phyloP scores from a whole-genome alignment of 2,329 filamentous ascomycete genomes.

The Colletotrichum australisinense region DNA sequence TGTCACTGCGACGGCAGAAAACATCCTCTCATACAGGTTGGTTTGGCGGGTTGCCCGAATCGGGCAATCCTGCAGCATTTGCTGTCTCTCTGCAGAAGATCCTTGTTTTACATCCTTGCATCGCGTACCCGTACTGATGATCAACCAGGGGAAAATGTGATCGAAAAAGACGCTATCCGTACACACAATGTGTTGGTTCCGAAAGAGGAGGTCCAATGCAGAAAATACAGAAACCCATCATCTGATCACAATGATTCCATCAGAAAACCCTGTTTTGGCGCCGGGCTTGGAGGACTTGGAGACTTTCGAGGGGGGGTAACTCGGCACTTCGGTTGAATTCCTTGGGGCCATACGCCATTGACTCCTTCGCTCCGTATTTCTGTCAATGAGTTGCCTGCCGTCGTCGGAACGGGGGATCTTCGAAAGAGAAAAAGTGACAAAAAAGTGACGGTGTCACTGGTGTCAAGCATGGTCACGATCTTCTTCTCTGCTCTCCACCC shows the following conservation, averaged over 20 bases:
- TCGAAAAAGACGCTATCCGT: background rate
- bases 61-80: slow-evolving; percentile 1
- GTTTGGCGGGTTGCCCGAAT: slow-evolving; percentile 6
- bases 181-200: slow-evolving; percentile 6
- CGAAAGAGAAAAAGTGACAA: slow-evolving; percentile 6
- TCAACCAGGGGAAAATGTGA: slow-evolving; percentile 4
- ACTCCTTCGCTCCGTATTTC: background rate
- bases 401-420: background rate
- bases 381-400: background rate
- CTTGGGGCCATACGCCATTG: slow-evolving; percentile 6
- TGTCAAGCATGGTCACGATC: slow-evolving; percentile 14
- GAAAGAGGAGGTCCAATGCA: background rate
- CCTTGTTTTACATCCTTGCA: slow-evolving; percentile 20
- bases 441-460: background rate
- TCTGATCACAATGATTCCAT: slow-evolving; percentile 31
- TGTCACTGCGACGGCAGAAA: slow-evolving; percentile 8
- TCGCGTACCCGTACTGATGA: background rate
- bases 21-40: background rate
- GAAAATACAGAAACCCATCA: slow-evolving; percentile 17
- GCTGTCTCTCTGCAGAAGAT: slow-evolving; percentile 12
- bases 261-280: slow-evolving; percentile 30
- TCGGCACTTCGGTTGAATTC: slow-evolving; percentile 18
- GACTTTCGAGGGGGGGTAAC: no score
- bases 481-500: background rate
- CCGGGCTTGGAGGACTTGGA: background rate